Base-by-base conservation (phyloP, 75 land plant species). In the Sequoia sempervirens region DNA sequence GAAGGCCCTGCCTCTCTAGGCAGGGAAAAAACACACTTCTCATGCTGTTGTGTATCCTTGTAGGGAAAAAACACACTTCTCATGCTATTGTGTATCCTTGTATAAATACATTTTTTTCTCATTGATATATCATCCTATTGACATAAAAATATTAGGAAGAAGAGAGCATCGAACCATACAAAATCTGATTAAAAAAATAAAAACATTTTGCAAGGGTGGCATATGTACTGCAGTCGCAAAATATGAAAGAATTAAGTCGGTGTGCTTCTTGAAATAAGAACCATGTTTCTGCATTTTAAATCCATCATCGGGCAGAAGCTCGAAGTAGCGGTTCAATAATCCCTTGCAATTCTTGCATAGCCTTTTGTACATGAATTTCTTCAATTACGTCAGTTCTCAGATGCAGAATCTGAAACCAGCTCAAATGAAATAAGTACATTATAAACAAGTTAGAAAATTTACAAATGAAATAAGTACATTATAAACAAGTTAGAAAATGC, bases 311-410 rank as follows among this genome's bases (percentile, higher is more conserved):
- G 82, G 17, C 74, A 81, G 87, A 87, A 41, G 87, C 53, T 38
- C 70, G 52, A 56, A 88, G 64, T 26, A 92, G 83, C 40, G 93
- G 90, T 30, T 92, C 84, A 79, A 92, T 85, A 72, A 95, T 85
- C 36, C 98, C 99, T 81, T 94, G 99, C 80, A 97, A 91, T 84
- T 94, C 92, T 70, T 85, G 91, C 88, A 97, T 83, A 32, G 92
- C 88, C 34, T 88, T 84, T 47, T 94, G 98, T 78, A 94, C 85
- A 76, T 85, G 76, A 12, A 94, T 81, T 80, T 97, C 99, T 69
- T 89, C 90, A 43, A 79, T 83, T 8, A 95, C 91, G 46, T 83
- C 79, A n/a, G 93, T 80, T 85, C 90, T 95, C 28, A 97, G 80
- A 45, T 89, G 86, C 72, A 87, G 84, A 61, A 94, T 84, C 86